phyloP scores from a whole-genome alignment of 257 asterid species.

The Rhazya stricta region DNA sequence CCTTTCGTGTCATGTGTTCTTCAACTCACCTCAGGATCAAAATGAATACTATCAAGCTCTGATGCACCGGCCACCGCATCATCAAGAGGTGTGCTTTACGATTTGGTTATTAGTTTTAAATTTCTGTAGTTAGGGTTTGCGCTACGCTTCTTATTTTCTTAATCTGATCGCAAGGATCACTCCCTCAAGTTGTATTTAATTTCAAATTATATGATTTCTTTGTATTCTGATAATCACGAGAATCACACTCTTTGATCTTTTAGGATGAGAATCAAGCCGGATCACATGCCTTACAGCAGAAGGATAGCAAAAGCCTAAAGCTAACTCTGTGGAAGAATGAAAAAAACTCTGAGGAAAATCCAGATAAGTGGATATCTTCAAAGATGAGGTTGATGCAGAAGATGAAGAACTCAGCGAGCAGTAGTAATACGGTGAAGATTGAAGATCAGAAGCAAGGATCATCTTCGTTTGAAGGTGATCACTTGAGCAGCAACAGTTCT shows the following conservation, averaged over 20 bases:
- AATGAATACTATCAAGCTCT: constrained; percentile 24
- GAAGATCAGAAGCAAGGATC: constrained; percentile 35
- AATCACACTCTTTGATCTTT: not conserved
- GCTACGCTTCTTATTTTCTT: not conserved
- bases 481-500: constrained; percentile 47
- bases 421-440: constrained; percentile 7
- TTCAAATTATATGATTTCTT: no score
- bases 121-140: not conserved
- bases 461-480: constrained; percentile 43
- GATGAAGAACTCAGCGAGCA: constrained; percentile 21
- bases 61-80: constrained; percentile 26
- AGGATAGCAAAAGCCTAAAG: constrained; percentile 35
- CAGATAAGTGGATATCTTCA: constrained; percentile 57
- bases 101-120: not conserved
- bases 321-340: constrained; percentile 43
- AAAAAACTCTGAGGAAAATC: constrained; percentile 18
- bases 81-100: constrained; percentile 33
- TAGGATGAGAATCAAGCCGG: constrained; percentile 26
- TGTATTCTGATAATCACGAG: not conserved
- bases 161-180: not conserved
- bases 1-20: constrained; percentile 35
- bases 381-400: constrained; percentile 68
- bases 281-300: constrained; percentile 36
- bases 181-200: not conserved
- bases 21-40: constrained; percentile 42